phyloP scores from a whole-genome alignment of 2,329 filamentous ascomycete species.

The Cladorrhinum sp. region DNA sequence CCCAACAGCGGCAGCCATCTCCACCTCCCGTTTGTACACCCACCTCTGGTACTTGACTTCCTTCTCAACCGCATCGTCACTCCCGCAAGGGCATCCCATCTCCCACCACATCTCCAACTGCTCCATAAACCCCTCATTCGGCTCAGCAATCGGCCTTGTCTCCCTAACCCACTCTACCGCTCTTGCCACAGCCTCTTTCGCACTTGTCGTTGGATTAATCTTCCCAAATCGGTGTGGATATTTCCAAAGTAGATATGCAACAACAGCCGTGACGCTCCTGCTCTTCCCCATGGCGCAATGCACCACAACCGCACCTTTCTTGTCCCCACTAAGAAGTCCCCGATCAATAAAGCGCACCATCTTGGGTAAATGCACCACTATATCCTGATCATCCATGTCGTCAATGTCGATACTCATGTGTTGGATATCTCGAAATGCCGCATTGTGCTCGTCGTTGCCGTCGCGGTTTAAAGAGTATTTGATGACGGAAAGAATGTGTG shows the following conservation, averaged over 20 bases:
- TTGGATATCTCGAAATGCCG: constrained; percentile 47
- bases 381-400: constrained; percentile 84
- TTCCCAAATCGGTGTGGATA: constrained; percentile 52
- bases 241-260: constrained; percentile 79
- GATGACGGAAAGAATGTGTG: constrained; percentile 82
- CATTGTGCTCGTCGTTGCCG: constrained; percentile 33
- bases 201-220: constrained; percentile 44
- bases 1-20: constrained; percentile 62
- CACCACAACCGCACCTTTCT: constrained; percentile 51
- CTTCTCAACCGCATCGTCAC: constrained; percentile 53
- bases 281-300: constrained; percentile 94
- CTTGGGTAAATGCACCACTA: constrained; percentile 74
- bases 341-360: constrained; percentile 81
- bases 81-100: constrained; percentile 72
- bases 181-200: constrained; percentile 47
- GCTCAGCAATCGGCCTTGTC: constrained; percentile 74
- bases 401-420: constrained; percentile 83
- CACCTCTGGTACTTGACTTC: constrained; percentile 77
- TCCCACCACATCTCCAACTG: constrained; percentile 84
- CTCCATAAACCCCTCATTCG: constrained; percentile 86
- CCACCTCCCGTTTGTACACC: constrained; percentile 54
- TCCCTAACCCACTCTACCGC: constrained; percentile 69
- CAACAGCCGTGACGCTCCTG: constrained; percentile 77
- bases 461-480: constrained; percentile 38
- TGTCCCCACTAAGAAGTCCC: constrained; percentile 49